Evolutionary conservation across 257 asterid genomes (phyloP), one percentile per base, ranked within the genome.

Genomic region (Paulownia fortunei): DNA sequence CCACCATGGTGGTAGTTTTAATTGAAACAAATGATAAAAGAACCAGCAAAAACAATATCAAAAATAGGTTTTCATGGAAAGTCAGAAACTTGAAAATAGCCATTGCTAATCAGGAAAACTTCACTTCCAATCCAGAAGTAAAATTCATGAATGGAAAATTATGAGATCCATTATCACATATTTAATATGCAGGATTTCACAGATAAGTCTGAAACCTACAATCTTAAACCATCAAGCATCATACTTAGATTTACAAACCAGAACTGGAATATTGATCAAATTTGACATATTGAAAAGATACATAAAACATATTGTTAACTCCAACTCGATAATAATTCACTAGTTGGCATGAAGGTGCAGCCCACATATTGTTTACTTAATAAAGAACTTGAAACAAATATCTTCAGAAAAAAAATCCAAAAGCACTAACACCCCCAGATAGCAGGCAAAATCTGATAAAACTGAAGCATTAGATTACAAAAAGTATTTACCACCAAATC

Each of bases 401-500:
- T 70, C 21, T 70, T 51, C 26, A 36, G 46, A 36, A 49, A 39
- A 2, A 19, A 18, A 23, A 23, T 70, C 19, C 36, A 16, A 9
- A 49, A 18, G 18, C 63, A 49, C 44, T 11, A 34, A 11, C 10
- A 36, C 6, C 41, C 15, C n/a, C 30, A 51, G 10, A 13, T 30
- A 70, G 16, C 64, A 16, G 1, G n/a, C 32, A 32, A 36, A 44
- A 54, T 34, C 21, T 52, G 65, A 54, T 19, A 6, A 49, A 56
- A 54, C 18, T 68, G 39, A 70, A 69, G 54, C 81, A 69, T 26
- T 56, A 66, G 51, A 56, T 52, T 4, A 58, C 42, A 81, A 32
- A 49, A 44, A 67, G 19, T 65, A 55, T 68, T 62, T 58, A 77
- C 88, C 88, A 90, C 87, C 82, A 76, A 77, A 78, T 88, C 84